These are phyloP conservation scores for Pharnaceum exiguum DNA, from an alignment of 148 eudicot genomes.

Conservation along the genomic window DNA sequence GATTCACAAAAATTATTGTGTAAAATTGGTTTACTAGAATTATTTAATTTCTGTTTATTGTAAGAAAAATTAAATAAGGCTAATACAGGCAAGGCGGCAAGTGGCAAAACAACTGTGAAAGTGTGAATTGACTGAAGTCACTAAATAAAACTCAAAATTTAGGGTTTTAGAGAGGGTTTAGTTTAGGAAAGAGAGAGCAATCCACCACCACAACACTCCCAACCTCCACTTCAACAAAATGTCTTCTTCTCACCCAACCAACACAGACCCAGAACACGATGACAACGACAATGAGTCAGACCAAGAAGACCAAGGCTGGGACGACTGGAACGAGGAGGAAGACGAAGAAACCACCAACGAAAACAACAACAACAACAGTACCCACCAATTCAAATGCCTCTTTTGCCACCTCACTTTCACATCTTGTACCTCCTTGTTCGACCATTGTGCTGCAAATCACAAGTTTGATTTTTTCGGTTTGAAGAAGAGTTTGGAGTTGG, in stretches of 20 bases:
- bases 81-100: too few species aligned
- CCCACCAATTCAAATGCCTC: slow-evolving; percentile 49
- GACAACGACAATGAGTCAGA: slow-evolving; percentile 23
- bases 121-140: too few species aligned
- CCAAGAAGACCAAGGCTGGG: slow-evolving; percentile 54
- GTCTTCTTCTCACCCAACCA: slow-evolving; percentile 11
- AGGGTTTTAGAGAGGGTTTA: slow-evolving; percentile 10
- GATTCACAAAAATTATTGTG: too few species aligned
- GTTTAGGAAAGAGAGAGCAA: too few species aligned
- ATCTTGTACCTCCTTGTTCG: slow-evolving; percentile 37
- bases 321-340: slow-evolving; percentile 68
- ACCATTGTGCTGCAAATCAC: slow-evolving; percentile 54
- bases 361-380: slow-evolving; percentile 25
- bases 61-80: too few species aligned
- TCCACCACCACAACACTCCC: too few species aligned
- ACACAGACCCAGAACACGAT: slow-evolving; percentile 13
- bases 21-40: too few species aligned
- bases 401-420: slow-evolving; percentile 52
- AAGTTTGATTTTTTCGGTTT: slow-evolving; percentile 46
- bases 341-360: slow-evolving; percentile 32
- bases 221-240: neutral
- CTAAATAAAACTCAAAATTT: too few species aligned
- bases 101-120: too few species aligned
- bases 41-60: too few species aligned
- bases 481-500: slow-evolving; percentile 44